phyloP scores from a whole-genome alignment of 345 rosid species.

The Salix koriyanagi region DNA sequence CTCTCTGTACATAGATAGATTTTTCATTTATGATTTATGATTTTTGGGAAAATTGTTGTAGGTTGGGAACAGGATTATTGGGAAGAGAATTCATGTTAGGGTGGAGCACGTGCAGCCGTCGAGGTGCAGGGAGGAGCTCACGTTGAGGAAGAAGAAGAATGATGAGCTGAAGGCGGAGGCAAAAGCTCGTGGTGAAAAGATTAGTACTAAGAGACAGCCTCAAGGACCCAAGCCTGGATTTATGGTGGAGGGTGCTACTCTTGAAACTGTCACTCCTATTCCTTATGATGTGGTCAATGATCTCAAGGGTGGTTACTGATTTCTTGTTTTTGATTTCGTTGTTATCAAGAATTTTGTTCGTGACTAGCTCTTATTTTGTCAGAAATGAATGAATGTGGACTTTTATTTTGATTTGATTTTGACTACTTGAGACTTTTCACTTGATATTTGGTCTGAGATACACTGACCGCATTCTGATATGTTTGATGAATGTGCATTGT shows the following conservation, averaged over 20 bases:
- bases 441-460: too few relatives aligned
- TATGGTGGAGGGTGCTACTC: conserved; percentile 61
- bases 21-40: neutral
- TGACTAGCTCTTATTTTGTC: neutral
- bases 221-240: conserved; percentile 59
- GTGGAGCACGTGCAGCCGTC: conserved; percentile 62
- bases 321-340: neutral
- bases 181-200: conserved; percentile 47
- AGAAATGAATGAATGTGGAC: neutral
- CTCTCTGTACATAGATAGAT: neutral
- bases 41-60: neutral
- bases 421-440: neutral
- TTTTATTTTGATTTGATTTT: neutral
- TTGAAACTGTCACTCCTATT: conserved; percentile 64
- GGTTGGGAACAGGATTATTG: conserved; percentile 56
- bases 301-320: conserved; percentile 56
- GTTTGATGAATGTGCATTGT: neutral
- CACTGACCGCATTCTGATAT: too few relatives aligned
- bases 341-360: neutral
- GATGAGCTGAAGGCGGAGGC: conserved; percentile 59
- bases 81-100: conserved; percentile 60
- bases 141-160: conserved; percentile 44
- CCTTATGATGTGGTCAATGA: conserved; percentile 69
- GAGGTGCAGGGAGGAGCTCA: conserved; percentile 53
- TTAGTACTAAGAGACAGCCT: conserved; percentile 67